Base-by-base conservation (phyloP, 345 rosid species). In the Salix koriyanagi region DNA sequence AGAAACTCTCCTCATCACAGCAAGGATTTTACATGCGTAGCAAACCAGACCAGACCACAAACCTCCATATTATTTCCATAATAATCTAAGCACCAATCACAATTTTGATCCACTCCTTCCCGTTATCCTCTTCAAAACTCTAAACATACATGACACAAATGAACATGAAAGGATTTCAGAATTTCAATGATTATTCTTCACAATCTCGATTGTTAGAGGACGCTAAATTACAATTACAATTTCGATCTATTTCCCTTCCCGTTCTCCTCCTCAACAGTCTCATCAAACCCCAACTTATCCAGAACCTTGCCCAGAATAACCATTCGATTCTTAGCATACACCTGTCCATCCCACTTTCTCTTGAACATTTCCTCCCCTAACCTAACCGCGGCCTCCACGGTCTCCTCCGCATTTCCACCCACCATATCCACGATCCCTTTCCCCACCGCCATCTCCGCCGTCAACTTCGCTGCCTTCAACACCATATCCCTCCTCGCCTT, bases 391-490 rank as follows among this genome's bases (percentile, higher is more conserved):
- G 61, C 69, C 21, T 50, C 83, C 7, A 80, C 71, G 9, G 83
- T 70, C 73, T 37, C 76, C 72, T 70, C 76, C 36, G 48, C 67
- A 3, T 72, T 44, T 2, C 71, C 79, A 21, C 36, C 36, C 37
- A 46, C 72, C 50, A 58, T 36, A 7, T 71, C 36, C 34, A 75
- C 65, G 1, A 70, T 70, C 62, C 76, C 25, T 19, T n/a, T 65
- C 68, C 52, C 82, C 41, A 65, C 67, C 6, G 72, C 82, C 75
- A 70, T 54, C 28, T 74, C 71, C 32, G 75, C 83, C 60, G 79
- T 79, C 32, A 70, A 56, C 36, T 68, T 79, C 74, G 67, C 74
- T 46, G 78, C 71, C 30, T 15, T 30, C 56, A 79, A 44, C 23
- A 79, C 66, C 56, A 50, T 34, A 41, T 79, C 78, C 37, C 71